Evolutionary conservation across 2,329 filamentous ascomycete species (phyloP).

Genomic region (Plectosphaerella cucumerina): DNA sequence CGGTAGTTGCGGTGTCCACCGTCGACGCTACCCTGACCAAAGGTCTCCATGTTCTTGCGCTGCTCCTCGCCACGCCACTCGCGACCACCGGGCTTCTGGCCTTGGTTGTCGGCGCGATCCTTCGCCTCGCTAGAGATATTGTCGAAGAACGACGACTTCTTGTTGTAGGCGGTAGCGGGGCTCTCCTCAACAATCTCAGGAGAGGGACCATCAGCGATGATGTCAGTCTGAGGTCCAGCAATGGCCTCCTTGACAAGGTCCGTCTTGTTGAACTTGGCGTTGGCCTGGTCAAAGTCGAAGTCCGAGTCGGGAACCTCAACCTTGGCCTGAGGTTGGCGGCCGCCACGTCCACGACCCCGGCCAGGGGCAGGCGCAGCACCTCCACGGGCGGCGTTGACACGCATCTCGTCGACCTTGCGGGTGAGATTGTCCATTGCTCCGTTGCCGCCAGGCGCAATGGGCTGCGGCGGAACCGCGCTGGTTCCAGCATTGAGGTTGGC

Average conservation of each 20-base stretch:
- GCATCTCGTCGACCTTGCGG: conserved; percentile 74
- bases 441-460: conserved; percentile 28
- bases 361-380: conserved; percentile 29
- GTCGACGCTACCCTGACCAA: conserved; percentile 94
- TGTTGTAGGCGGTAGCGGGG: conserved; percentile 68
- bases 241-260: conserved; percentile 81
- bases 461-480: conserved; percentile 1
- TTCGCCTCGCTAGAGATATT: conserved; percentile 95
- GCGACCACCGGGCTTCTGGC: conserved; percentile 67
- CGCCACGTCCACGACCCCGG: conserved; percentile 43
- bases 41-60: conserved; percentile 94
- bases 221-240: conserved; percentile 61
- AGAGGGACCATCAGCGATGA: conserved; percentile 28
- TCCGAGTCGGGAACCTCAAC: conserved; percentile 87
- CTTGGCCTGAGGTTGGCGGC: conserved; percentile 51
- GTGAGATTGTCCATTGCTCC: conserved; percentile 65
- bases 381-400: conserved; percentile 53
- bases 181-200: conserved; percentile 12
- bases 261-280: conserved; percentile 44
- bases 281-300: conserved; percentile 74
- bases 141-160: conserved; percentile 88
- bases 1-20: conserved; percentile 71
- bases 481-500: conserved; percentile 54
- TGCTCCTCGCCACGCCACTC: conserved; percentile 93
- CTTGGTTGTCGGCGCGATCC: conserved; percentile 73